These are phyloP conservation scores for Croton setiger DNA, from an alignment of 441 rosid species.

Conservation along the genomic window DNA sequence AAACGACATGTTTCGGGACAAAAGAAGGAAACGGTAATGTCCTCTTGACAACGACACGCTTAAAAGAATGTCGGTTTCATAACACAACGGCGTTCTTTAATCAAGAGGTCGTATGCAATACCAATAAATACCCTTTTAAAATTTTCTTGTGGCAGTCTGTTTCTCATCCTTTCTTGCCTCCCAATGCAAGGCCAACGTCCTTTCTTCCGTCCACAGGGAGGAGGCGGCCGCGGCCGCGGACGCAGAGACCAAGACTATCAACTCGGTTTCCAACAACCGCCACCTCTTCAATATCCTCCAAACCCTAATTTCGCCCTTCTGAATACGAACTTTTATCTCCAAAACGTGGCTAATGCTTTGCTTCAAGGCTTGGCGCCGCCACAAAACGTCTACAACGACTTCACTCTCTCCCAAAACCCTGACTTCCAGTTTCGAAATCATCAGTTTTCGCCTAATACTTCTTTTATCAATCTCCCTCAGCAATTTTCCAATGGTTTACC, in stretches of 20 bases:
- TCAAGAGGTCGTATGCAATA: too few relatives aligned
- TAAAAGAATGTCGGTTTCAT: too few relatives aligned
- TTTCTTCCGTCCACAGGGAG: conserved; percentile 30
- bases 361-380: conserved; percentile 34
- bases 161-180: not conserved
- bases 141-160: not conserved
- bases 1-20: too few relatives aligned
- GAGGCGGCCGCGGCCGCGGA: conserved; percentile 17
- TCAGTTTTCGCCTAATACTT: too few relatives aligned
- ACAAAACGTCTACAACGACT: conserved; percentile 17
- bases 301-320: conserved; percentile 35
- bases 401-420: conserved; percentile 19
- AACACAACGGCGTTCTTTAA: too few relatives aligned
- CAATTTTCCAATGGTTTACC: not conserved
- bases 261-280: conserved; percentile 15
- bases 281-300: conserved; percentile 6
- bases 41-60: too few relatives aligned
- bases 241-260: conserved; percentile 21
- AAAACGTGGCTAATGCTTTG: conserved; percentile 29
- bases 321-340: conserved; percentile 29
- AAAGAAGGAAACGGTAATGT: too few relatives aligned
- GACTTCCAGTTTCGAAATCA: conserved; percentile 14
- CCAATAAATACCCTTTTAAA: not conserved
- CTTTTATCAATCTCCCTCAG: conserved; percentile 4
- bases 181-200: conserved; percentile 46